Percentiles rank a stretch among this genome's conserved stretches.
These are phyloP conservation scores for Salvia hispanica DNA, from an alignment of 257 asterid genomes.

Conservation along the genomic window DNA sequence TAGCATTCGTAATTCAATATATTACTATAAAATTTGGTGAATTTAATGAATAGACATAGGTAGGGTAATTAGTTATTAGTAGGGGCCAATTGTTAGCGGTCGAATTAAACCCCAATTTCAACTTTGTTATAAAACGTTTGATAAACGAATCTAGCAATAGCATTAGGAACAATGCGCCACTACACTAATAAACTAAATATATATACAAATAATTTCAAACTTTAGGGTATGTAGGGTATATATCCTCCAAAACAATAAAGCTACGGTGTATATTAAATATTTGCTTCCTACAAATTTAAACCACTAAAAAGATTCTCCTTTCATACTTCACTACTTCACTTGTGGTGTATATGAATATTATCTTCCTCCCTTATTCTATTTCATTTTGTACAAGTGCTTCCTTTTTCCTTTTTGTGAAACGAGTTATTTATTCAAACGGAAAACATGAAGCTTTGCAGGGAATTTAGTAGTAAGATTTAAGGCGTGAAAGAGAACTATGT, in stretches of 20 bases:
- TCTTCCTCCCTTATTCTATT: not conserved
- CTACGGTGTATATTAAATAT: constrained; percentile 26
- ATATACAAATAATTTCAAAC: not conserved
- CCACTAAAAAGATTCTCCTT: constrained; percentile 32
- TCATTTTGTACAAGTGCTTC: not conserved
- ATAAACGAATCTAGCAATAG: not conserved
- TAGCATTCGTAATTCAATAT: no score
- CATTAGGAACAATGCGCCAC: not conserved
- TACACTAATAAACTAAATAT: no score
- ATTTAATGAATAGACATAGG: not conserved
- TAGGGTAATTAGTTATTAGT: not conserved
- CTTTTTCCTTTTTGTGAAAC: not conserved
- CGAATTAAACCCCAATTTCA: not conserved
- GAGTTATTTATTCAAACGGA: not conserved
- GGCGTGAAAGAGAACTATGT: no score
- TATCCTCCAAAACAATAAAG: constrained; percentile 17
- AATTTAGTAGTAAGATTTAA: no score
- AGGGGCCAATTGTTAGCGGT: not conserved
- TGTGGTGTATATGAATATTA: not conserved
- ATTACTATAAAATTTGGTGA: not conserved
- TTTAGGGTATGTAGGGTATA: constrained; percentile 11
- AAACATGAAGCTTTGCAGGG: no score
- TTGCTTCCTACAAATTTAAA: constrained; percentile 30
- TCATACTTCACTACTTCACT: constrained; percentile 5
- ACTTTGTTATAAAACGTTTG: no score